Conservation (phyloP, 2,329 filamentous ascomycete species). For the Chaetomium sp. region DNA sequence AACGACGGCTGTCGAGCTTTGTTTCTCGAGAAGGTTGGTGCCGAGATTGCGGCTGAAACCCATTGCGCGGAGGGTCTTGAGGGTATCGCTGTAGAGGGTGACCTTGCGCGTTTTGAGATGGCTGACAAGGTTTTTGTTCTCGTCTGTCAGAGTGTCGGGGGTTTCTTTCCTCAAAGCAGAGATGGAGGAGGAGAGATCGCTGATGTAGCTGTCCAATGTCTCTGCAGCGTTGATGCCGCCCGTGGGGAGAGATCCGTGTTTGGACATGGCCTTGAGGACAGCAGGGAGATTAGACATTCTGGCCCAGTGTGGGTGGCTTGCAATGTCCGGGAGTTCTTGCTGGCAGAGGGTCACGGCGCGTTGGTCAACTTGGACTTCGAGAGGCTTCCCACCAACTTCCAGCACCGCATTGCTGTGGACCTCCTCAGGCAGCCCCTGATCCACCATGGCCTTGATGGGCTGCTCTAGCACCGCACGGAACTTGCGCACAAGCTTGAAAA, state of each 20-base stretch:
- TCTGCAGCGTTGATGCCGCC: slow-evolving; percentile 58
- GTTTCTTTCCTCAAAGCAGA: slow-evolving; percentile 80
- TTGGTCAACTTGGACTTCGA: slow-evolving; percentile 40
- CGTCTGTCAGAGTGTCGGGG: slow-evolving; percentile 76
- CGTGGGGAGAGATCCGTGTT: slow-evolving; percentile 57
- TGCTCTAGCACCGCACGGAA: slow-evolving; percentile 79
- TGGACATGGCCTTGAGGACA: slow-evolving; percentile 75
- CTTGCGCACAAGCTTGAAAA: slow-evolving; percentile 89
- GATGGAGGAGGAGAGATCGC: slow-evolving; percentile 67
- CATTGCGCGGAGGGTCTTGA: slow-evolving; percentile 84
- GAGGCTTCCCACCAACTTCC: slow-evolving; percentile 18
- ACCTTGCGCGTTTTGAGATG: slow-evolving; percentile 90
- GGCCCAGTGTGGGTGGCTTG: slow-evolving; percentile 47
- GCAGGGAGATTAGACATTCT: slow-evolving; percentile 71
- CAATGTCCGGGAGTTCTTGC: slow-evolving; percentile 44
- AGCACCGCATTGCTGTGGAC: slow-evolving; percentile 32
- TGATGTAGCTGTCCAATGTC: slow-evolving; percentile 68
- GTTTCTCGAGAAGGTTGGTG: slow-evolving; percentile 70
- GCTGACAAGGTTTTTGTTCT: slow-evolving; percentile 81
- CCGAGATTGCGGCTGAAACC: slow-evolving; percentile 83
- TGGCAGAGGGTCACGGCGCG: slow-evolving; percentile 41
- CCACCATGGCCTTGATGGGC: slow-evolving; percentile 68
- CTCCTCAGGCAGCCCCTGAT: slow-evolving; percentile 61
- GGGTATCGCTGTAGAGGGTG: slow-evolving; percentile 83
- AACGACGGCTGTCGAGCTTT: slow-evolving; percentile 70